phyloP scores from a whole-genome alignment of 352 stramenopile genomes.

The Globisporangium yorkense region DNA sequence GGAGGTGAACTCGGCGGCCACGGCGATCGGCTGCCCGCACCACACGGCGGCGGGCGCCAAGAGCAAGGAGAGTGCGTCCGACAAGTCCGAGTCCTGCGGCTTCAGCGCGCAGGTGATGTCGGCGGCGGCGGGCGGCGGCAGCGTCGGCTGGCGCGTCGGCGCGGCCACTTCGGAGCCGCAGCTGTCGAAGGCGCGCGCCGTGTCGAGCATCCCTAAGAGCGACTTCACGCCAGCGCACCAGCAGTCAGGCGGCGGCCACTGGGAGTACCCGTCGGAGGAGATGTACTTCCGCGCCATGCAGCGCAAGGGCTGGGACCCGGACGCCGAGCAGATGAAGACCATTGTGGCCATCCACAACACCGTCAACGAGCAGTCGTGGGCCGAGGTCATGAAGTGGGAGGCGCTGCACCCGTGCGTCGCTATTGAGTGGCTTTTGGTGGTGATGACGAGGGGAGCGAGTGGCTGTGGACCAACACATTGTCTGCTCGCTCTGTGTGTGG shows the following conservation, averaged over 20 bases:
- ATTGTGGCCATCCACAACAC: conserved; percentile 98
- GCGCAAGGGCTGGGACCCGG: conserved; percentile 92
- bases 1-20: conserved; percentile 58
- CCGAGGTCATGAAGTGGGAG: conserved; percentile 92
- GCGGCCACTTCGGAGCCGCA: conserved; percentile 13
- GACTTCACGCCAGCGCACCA: conserved; percentile 73
- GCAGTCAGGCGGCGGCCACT: conserved; percentile 49
- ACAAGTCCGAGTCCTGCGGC: conserved; percentile 21
- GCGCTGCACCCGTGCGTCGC: conserved; percentile 39
- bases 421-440: conserved; percentile 6
- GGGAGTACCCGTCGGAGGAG: conserved; percentile 97
- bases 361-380: conserved; percentile 96
- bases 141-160: conserved; percentile 26
- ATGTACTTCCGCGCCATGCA: conserved; percentile 98
- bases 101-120: conserved; percentile 63
- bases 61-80: neutral
- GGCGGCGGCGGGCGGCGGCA: conserved; percentile 32
- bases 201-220: conserved; percentile 94
- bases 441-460: neutral
- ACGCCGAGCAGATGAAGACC: conserved; percentile 90
- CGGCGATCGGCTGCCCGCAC: conserved; percentile 40
- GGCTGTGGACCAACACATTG: neutral
- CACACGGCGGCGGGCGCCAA: conserved; percentile 17
- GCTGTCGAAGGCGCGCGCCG: conserved; percentile 83
- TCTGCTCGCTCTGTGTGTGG: neutral